These are phyloP conservation scores for Diutina siamensis DNA, from an alignment of 1,139 yeast genomes.

Conservation along the genomic window DNA sequence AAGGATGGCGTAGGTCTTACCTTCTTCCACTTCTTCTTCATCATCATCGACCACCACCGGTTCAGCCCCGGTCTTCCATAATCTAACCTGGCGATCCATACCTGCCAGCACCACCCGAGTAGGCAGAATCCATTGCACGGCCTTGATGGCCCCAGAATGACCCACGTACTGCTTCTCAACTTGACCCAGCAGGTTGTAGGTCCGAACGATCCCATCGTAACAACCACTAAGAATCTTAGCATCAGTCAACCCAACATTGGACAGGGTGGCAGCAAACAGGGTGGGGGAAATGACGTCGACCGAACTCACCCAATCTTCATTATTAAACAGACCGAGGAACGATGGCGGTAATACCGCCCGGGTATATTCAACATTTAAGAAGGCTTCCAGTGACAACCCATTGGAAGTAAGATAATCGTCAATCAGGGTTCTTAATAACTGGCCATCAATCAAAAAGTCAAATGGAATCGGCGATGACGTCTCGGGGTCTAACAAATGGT, in stretches of 20 bases:
- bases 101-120: constrained; percentile 77
- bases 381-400: constrained; percentile 77
- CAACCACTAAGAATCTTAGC: constrained; percentile 75
- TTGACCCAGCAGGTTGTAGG: constrained; percentile 78
- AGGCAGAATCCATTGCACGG: constrained; percentile 67
- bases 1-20: constrained; percentile 68
- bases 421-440: constrained; percentile 62
- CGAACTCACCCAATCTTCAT: constrained; percentile 94
- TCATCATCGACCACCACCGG: constrained; percentile 30
- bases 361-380: constrained; percentile 75
- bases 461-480: constrained; percentile 66
- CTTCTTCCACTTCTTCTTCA: constrained; percentile 45
- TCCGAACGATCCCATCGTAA: constrained; percentile 87
- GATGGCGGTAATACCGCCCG: constrained; percentile 91
- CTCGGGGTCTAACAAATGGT: constrained; percentile 53
- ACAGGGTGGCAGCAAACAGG: constrained; percentile 17
- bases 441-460: constrained; percentile 84
- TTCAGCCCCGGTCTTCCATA: constrained; percentile 67
- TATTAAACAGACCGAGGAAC: constrained; percentile 74
- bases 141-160: constrained; percentile 76
- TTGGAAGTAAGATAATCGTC: constrained; percentile 66
- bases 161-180: constrained; percentile 77
- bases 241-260: constrained; percentile 18
- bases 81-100: constrained; percentile 76
- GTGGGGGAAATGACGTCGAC: constrained; percentile 34